Percentiles rank a stretch among this genome's conserved stretches.
phyloP scores from a whole-genome alignment of 257 asterid species.

The Gardenia jasminoides region DNA sequence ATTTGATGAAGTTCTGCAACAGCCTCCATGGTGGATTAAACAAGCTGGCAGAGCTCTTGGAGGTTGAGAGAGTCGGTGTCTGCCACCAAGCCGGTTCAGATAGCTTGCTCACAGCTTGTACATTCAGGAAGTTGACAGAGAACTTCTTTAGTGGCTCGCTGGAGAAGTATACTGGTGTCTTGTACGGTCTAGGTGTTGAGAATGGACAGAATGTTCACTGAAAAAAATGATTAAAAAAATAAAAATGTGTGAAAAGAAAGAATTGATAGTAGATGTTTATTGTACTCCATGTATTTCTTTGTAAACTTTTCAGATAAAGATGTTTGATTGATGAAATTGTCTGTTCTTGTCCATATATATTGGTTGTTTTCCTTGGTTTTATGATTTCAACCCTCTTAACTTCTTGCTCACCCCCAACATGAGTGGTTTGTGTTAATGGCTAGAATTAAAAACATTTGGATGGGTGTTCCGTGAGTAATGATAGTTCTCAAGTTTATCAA shows the following conservation, averaged over 20 bases:
- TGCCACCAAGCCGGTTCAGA: conserved; percentile 89
- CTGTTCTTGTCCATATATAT: background rate
- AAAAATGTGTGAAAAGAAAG: conserved; percentile 25
- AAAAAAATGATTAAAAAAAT: conserved; percentile 7
- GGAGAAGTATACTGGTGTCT: conserved; percentile 66
- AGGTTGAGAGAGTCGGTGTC: conserved; percentile 71
- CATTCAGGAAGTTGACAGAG: conserved; percentile 69
- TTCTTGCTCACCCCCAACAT: background rate
- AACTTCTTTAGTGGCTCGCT: conserved; percentile 59
- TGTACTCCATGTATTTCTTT: conserved; percentile 28
- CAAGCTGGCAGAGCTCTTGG: conserved; percentile 69
- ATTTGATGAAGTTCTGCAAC: conserved; percentile 73
- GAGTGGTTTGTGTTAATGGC: background rate
- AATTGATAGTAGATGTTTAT: conserved; percentile 20
- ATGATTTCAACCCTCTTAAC: background rate
- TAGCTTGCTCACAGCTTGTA: conserved; percentile 65
- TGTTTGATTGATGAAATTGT: conserved; percentile 11
- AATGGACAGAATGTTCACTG: conserved; percentile 50
- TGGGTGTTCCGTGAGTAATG: background rate
- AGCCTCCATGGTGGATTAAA: conserved; percentile 76
- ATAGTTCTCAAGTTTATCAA: background rate
- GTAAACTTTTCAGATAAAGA: conserved; percentile 37
- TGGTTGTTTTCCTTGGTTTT: background rate
- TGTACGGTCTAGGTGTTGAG: conserved; percentile 72
- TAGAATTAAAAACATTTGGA: no score